Evolutionary conservation across 2,329 filamentous ascomycete species (phyloP).

Genomic region (Cylindrodendrum hubeiense): DNA sequence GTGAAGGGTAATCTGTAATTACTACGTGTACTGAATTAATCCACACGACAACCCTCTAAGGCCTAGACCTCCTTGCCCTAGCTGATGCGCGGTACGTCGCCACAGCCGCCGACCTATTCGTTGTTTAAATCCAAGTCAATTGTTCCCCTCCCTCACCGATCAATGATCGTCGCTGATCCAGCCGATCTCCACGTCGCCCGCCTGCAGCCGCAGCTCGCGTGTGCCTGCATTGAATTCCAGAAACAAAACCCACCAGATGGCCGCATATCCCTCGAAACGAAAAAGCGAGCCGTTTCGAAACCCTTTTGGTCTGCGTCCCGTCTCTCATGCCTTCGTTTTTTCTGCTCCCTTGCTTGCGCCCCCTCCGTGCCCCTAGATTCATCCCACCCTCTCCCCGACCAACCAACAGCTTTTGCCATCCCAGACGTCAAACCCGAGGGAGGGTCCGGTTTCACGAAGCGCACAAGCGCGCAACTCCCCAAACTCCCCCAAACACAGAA

Average conservation of each 20-base stretch:
- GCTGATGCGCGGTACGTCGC: not conserved
- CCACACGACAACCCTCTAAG: not conserved
- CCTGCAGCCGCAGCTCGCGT: not conserved
- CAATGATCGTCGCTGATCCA: not conserved
- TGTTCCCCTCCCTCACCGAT: not conserved
- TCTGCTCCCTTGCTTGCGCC: conserved; percentile 2
- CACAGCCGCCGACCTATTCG: not conserved
- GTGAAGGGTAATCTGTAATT: not conserved
- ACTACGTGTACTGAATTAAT: not conserved
- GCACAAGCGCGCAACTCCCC: conserved; percentile 35
- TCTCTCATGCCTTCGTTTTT: conserved; percentile 4
- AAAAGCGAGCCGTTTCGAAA: conserved; percentile 21
- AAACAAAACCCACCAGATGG: conserved; percentile 24
- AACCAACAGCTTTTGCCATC: conserved; percentile 34
- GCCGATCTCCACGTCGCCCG: not conserved
- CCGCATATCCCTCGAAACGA: conserved; percentile 32
- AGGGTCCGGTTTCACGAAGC: conserved; percentile 40
- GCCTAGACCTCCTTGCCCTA: not conserved
- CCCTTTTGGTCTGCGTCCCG: not conserved
- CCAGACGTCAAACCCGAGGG: conserved; percentile 36
- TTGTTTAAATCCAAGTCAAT: conserved; percentile 1
- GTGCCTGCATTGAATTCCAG: conserved; percentile 20
- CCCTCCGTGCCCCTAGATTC: conserved; percentile 13
- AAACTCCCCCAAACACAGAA: not conserved
- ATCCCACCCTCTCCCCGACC: conserved; percentile 11